These are phyloP conservation scores for Elongisporangium anandrum DNA, from an alignment of 352 stramenopile genomes.

Conservation along the genomic window DNA sequence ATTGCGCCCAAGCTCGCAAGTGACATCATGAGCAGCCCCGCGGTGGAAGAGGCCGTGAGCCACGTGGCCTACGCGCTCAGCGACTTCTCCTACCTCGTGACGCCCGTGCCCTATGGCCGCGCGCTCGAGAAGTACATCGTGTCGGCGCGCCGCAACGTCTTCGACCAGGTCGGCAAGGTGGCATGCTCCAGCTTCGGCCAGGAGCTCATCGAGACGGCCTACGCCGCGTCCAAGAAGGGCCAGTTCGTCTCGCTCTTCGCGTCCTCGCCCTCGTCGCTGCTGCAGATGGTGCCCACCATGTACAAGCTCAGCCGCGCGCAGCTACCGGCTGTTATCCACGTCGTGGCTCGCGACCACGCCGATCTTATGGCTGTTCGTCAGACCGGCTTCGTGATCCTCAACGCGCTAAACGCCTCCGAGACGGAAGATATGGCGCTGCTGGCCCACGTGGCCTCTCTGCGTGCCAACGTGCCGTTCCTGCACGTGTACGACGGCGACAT, in stretches of 20 bases:
- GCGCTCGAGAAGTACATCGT: constrained; percentile 70
- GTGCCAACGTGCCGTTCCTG: constrained; percentile 87
- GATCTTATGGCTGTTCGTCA: constrained; percentile 91
- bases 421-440: constrained; percentile 91
- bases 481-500: constrained; percentile 94
- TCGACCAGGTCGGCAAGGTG: constrained; percentile 72
- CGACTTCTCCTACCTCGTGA: constrained; percentile 69
- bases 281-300: constrained; percentile 93
- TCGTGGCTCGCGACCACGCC: constrained; percentile 88
- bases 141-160: constrained; percentile 68
- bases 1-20: background rate
- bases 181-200: constrained; percentile 36
- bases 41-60: constrained; percentile 74
- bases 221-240: constrained; percentile 55
- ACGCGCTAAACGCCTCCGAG: constrained; percentile 82
- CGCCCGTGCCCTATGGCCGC: constrained; percentile 54
- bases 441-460: constrained; percentile 87
- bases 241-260: constrained; percentile 91
- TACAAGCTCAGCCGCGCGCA: constrained; percentile 91
- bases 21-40: constrained; percentile 6
- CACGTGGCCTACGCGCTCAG: constrained; percentile 76
- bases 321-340: constrained; percentile 86
- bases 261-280: constrained; percentile 75
- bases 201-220: constrained; percentile 61
- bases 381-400: constrained; percentile 88